Evolutionary conservation across 2,329 filamentous ascomycete genomes (phyloP).

Genomic region (Fusarium denticulatum): DNA sequence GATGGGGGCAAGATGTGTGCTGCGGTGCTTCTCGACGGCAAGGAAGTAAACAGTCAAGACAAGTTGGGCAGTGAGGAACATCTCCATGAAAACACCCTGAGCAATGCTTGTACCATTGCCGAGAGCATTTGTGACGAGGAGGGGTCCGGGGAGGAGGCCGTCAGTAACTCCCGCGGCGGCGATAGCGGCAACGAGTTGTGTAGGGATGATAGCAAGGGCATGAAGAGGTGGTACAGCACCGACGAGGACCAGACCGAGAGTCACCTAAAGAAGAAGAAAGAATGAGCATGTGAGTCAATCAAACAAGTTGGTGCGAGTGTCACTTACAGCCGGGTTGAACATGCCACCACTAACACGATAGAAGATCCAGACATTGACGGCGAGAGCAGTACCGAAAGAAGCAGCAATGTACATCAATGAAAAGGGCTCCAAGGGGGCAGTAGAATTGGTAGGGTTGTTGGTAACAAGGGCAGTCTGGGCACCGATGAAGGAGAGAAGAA

Average conservation of each 20-base stretch:
- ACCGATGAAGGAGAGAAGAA: constrained; percentile 56
- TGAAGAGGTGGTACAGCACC: constrained; percentile 65
- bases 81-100: constrained; percentile 73
- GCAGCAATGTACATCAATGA: constrained; percentile 61
- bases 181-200: constrained; percentile 69
- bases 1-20: constrained; percentile 75
- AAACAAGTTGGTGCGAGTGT: background rate
- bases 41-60: constrained; percentile 75
- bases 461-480: constrained; percentile 51
- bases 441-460: constrained; percentile 42
- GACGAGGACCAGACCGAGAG: constrained; percentile 67
- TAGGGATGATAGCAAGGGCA: constrained; percentile 60
- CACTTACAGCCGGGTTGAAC: constrained; percentile 61
- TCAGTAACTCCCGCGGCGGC: constrained; percentile 66
- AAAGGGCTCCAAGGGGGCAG: constrained; percentile 45
- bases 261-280: constrained; percentile 51
- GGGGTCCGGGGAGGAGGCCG: constrained; percentile 65
- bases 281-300: background rate
- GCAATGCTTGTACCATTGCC: constrained; percentile 59
- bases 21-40: constrained; percentile 77
- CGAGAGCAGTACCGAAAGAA: constrained; percentile 60
- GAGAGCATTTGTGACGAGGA: constrained; percentile 67
- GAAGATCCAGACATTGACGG: constrained; percentile 66
- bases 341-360: constrained; percentile 63
- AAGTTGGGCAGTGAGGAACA: constrained; percentile 71